Evolutionary conservation across 768 basidiomycete species (phyloP).

Genomic region (Phaeotremella fagi): DNA sequence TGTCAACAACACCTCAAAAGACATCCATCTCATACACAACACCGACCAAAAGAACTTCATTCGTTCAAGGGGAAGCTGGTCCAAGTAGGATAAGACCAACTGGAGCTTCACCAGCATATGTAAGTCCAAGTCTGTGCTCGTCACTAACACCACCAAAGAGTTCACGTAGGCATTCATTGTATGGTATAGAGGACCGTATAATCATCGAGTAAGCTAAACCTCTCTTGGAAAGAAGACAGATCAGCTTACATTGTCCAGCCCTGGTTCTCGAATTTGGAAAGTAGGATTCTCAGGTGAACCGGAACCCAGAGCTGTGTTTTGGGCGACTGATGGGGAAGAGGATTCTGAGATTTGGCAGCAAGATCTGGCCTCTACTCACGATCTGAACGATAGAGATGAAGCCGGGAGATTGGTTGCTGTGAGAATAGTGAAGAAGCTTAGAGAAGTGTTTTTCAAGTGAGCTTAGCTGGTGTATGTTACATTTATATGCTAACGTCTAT

Average conservation of each 20-base stretch:
- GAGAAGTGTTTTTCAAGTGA: constrained; percentile 81
- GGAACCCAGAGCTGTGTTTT: constrained; percentile 80
- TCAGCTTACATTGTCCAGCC: constrained; percentile 40
- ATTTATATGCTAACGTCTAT: constrained; percentile 1
- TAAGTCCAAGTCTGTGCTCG: constrained; percentile 9
- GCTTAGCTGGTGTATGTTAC: constrained; percentile 7
- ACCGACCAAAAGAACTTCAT: constrained; percentile 34
- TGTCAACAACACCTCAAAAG: neutral
- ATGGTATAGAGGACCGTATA: constrained; percentile 93
- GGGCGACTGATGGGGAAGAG: constrained; percentile 25
- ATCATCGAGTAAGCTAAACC: constrained; percentile 63
- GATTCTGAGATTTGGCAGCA: constrained; percentile 36
- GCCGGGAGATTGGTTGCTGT: constrained; percentile 68
- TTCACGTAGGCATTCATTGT: constrained; percentile 74
- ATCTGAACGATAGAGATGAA: constrained; percentile 53
- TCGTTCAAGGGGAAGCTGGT: constrained; percentile 31
- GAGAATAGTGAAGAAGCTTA: constrained; percentile 62
- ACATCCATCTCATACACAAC: constrained; percentile 12
- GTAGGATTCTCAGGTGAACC: constrained; percentile 97
- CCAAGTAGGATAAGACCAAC: constrained; percentile 33
- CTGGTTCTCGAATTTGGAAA: constrained; percentile 91
- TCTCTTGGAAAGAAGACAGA: neutral
- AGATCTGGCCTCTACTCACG: constrained; percentile 29
- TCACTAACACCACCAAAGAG: constrained; percentile 16
- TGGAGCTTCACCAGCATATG: constrained; percentile 43